A percentile compares a stretch with the other conserved stretches of the same genome.
phyloP scores from a whole-genome alignment of 306 rosid genomes.

The Cicer cuneatum region DNA sequence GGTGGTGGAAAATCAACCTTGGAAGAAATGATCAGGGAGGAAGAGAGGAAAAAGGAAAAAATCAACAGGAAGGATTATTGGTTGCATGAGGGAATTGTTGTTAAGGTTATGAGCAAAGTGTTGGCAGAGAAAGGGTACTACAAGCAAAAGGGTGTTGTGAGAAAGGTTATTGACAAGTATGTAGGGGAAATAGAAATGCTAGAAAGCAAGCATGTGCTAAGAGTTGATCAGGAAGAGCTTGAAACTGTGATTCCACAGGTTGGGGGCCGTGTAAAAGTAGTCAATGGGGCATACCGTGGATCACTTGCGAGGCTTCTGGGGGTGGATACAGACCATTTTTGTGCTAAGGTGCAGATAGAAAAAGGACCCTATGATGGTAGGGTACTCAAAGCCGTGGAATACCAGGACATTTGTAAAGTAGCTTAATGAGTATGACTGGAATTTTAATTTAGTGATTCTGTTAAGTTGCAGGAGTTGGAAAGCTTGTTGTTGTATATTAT shows the following conservation, averaged over 20 bases:
- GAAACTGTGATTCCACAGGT: conserved; percentile 92
- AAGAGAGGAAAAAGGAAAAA: conserved; percentile 87
- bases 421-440: conserved; percentile 46
- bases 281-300: conserved; percentile 91
- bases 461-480: conserved; percentile 22
- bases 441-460: conserved; percentile 1
- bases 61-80: conserved; percentile 86
- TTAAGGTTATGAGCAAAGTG: conserved; percentile 88
- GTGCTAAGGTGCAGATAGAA: conserved; percentile 89
- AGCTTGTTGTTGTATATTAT: neutral
- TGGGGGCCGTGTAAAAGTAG: conserved; percentile 85
- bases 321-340: conserved; percentile 69
- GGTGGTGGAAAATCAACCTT: conserved; percentile 60
- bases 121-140: conserved; percentile 88
- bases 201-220: conserved; percentile 80
- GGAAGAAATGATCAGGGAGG: conserved; percentile 84
- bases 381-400: conserved; percentile 80
- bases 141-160: conserved; percentile 83
- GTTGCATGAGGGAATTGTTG: conserved; percentile 77
- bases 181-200: conserved; percentile 91
- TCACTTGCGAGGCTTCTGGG: conserved; percentile 71
- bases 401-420: conserved; percentile 80
- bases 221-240: conserved; percentile 88
- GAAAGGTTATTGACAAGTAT: conserved; percentile 79
- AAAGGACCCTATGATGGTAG: conserved; percentile 91